Evolutionary conservation across 495 filamentous ascomycete species (phyloP).

Genomic region (Annulohypoxylon nitens): DNA sequence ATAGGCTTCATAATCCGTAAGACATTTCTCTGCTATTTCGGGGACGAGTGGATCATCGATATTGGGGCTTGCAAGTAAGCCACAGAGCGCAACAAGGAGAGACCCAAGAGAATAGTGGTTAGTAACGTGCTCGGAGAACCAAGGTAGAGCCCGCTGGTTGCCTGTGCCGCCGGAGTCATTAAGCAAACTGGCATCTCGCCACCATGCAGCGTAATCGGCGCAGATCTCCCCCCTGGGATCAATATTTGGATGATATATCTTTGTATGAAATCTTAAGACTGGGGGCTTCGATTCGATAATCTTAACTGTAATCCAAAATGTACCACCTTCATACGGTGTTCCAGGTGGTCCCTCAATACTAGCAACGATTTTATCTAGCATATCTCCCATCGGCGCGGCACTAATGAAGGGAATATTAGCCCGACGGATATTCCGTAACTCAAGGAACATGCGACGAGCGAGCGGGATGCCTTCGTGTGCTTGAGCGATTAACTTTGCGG

Average conservation of each 20-base stretch:
- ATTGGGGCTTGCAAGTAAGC: conserved; percentile 8
- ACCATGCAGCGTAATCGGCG: conserved; percentile 14
- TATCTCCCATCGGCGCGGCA: conserved; percentile 2
- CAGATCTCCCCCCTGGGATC: conserved; percentile 1
- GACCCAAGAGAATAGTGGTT: conserved; percentile 14
- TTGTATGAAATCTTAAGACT: not conserved
- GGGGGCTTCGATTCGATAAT: conserved; percentile 10
- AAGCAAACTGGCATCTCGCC: conserved; percentile 4
- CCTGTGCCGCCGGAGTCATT: not conserved
- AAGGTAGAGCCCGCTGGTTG: conserved; percentile 4
- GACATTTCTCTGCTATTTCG: conserved; percentile 11
- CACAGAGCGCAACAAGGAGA: conserved; percentile 5
- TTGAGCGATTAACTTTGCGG: conserved; percentile 3
- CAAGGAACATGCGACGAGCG: conserved; percentile 17
- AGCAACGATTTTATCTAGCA: conserved; percentile 1
- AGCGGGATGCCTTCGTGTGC: conserved; percentile 9
- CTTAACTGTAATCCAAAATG: conserved; percentile 9
- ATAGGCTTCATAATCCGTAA: conserved; percentile 11
- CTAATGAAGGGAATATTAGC: conserved; percentile 12
- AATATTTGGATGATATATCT: conserved; percentile 17
- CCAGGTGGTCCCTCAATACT: conserved; percentile 11
- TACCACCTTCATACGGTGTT: conserved; percentile 6
- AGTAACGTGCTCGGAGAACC: conserved; percentile 15
- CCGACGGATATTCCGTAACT: conserved; percentile 13
- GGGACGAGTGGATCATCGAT: conserved; percentile 8